Evolutionary conservation across 1,284 basidiomycete genomes (phyloP).

Genomic region (Sanghuangporus sanghuang): DNA sequence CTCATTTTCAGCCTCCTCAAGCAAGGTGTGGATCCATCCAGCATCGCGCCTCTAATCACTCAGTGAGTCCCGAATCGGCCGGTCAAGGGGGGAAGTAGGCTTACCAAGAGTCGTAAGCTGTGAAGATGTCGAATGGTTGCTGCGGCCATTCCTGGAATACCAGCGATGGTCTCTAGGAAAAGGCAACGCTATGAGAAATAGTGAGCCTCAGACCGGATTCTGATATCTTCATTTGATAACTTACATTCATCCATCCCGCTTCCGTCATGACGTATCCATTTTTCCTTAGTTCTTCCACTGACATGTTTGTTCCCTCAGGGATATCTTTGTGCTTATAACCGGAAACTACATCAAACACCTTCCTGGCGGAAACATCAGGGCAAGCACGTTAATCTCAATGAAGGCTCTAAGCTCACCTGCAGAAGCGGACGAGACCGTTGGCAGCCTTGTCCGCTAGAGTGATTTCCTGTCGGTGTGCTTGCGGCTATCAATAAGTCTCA

Average conservation of each 20-base stretch:
- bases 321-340: constrained; percentile 75
- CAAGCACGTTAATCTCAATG: background rate
- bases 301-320: constrained; percentile 55
- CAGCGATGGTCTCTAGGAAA: constrained; percentile 88
- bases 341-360: constrained; percentile 70
- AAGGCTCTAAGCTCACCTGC: constrained; percentile 35
- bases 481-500: constrained; percentile 34
- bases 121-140: constrained; percentile 82
- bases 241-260: constrained; percentile 70
- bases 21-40: constrained; percentile 81
- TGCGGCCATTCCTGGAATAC: constrained; percentile 92
- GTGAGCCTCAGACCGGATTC: background rate
- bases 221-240: constrained; percentile 21
- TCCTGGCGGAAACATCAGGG: constrained; percentile 32
- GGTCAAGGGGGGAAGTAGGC: constrained; percentile 15
- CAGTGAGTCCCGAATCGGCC: constrained; percentile 12
- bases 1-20: constrained; percentile 95
- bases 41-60: constrained; percentile 73
- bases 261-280: constrained; percentile 71
- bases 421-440: constrained; percentile 51
- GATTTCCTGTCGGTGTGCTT: constrained; percentile 65
- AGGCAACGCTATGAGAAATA: constrained; percentile 60
- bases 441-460: constrained; percentile 74
- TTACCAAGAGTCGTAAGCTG: constrained; percentile 78
- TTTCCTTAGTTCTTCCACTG: constrained; percentile 65